Evolutionary conservation across 1,139 yeast genomes (phyloP).

Genomic region (Yamadazyma dendronema): DNA sequence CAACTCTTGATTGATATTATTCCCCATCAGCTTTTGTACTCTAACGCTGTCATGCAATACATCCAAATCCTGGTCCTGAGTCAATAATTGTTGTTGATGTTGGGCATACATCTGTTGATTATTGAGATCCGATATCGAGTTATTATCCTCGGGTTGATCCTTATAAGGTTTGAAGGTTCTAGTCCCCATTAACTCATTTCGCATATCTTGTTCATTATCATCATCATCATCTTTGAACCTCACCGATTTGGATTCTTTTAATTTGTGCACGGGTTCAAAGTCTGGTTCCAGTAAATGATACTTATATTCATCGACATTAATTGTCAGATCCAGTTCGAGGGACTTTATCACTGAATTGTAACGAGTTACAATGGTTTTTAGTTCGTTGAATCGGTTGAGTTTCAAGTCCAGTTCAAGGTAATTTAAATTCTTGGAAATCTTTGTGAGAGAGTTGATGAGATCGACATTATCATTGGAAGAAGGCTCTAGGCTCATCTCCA

Average conservation of each 20-base stretch:
- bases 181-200: conserved; percentile 19
- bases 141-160: conserved; percentile 33
- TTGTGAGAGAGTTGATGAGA: conserved; percentile 40
- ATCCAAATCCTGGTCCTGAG: conserved; percentile 65
- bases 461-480: conserved; percentile 56
- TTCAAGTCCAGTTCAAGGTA: conserved; percentile 26
- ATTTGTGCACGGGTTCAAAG: background rate
- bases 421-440: conserved; percentile 29
- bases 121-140: conserved; percentile 18
- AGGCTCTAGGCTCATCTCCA: conserved; percentile 43
- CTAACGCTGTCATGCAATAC: conserved; percentile 57
- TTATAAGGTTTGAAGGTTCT: conserved; percentile 37
- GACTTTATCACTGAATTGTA: conserved; percentile 23
- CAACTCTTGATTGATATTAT: conserved; percentile 63
- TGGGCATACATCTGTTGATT: conserved; percentile 59
- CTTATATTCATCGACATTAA: conserved; percentile 38
- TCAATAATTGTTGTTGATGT: conserved; percentile 62
- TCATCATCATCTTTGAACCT: conserved; percentile 45
- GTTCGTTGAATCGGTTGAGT: background rate
- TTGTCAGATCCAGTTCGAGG: conserved; percentile 26
- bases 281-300: conserved; percentile 15
- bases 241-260: conserved; percentile 40
- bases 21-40: conserved; percentile 65
- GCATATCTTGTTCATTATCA: conserved; percentile 23
- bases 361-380: conserved; percentile 13